Base-by-base conservation (phyloP, 352 stramenopile genomes). In the Phytopythium delawarense region DNA sequence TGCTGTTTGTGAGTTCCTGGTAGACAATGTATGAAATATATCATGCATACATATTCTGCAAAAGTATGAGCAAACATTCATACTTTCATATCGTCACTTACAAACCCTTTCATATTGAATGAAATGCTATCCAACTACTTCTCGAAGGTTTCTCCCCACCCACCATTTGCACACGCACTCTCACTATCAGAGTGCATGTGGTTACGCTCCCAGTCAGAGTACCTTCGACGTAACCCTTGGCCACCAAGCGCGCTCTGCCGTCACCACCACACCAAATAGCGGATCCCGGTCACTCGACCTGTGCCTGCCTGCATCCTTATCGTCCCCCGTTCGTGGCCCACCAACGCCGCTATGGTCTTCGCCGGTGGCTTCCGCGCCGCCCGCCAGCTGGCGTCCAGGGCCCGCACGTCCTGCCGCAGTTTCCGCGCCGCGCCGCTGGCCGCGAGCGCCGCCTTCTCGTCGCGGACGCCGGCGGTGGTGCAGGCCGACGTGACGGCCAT, bases 401-500 rank as follows among this genome's bases (percentile, higher is more conserved):
- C 57, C 25, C 70, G 44, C 52, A 20, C 32, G 2, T 57, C 52
- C 32, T 57, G 51, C 21, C 60, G 57, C 28, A 62, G 58, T n/a
- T 28, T 40, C 7, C 23, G 60, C 51, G 23, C 40, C 7, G 30
- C 52, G 66, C 68, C 40, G 23, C 53, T 57, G 61, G 60, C 65
- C 15, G 55, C 64, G 20, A 18, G 37, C 30, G 40, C n/a, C 1
- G 45, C 48, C 5, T 30, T 64, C 13, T 56, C 56, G 25, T 16
- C 51, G 35, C 61, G 66, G 34, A 55, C 55, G 16, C 66, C 71
- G 18, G 60, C 67, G 39, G 69, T 86, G 64, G 57, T 75, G 12
- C 63, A 70, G 9, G 75, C 72, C 49, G 84, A 92, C 50, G 74
- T 83, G 42, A 89, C 84, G 23, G 78, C 74, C 30, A 67, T 93